Evolutionary conservation across 2,329 filamentous ascomycete species (phyloP), one percentile per base, ranked within the genome.

Genomic region (Microcyclosporella mali): DNA sequence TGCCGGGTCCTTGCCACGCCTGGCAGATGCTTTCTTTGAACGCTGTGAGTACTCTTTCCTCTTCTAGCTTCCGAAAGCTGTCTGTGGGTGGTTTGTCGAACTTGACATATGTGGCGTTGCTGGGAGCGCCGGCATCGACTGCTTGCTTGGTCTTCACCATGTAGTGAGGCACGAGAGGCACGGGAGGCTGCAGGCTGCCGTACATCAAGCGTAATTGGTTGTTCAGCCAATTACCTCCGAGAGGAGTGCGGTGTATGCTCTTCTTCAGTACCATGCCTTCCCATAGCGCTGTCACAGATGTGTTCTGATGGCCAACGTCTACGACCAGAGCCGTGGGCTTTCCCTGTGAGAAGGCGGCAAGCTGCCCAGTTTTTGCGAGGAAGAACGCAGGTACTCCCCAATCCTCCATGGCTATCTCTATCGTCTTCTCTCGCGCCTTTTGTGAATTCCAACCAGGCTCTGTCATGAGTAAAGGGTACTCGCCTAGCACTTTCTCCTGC

Each of bases 21-120:
- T 95, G 88, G 19, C 97, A 88, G 12, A 95, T 88, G 14, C 85
- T 94, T 69, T 98, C 94, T 70, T 98, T 98, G 78, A 94, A 98
- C 64, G 95, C 88, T 29, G 87, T 88, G 44, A 98, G 71, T 32
- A 95, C 83, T 40, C 90, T 85, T 65, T 97, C 92, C 70, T 98
- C 89, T 67, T 97, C 83, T 52, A 90, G 82, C 14, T 74, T 72
- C 46, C 84, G 81, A 76, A 89, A 97, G 1, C 85, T 88, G 19
- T 79, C 75, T 55, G 72, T 69, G 1, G 77, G 78, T 2, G 74
- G 69, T 41, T 68, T 68, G 73, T 60, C 74, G 62, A 88, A 94
- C 30, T 78, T 78, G 56, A 80, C 82, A 65, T 86, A 82, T 37
- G 77, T 81, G 31, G 82, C 86, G 64, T 94, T 84, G 2, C 88